Evolutionary conservation across 1,139 yeast species (phyloP), one percentile per base, ranked within the genome.

Genomic region (Geotrichum armillariae): DNA sequence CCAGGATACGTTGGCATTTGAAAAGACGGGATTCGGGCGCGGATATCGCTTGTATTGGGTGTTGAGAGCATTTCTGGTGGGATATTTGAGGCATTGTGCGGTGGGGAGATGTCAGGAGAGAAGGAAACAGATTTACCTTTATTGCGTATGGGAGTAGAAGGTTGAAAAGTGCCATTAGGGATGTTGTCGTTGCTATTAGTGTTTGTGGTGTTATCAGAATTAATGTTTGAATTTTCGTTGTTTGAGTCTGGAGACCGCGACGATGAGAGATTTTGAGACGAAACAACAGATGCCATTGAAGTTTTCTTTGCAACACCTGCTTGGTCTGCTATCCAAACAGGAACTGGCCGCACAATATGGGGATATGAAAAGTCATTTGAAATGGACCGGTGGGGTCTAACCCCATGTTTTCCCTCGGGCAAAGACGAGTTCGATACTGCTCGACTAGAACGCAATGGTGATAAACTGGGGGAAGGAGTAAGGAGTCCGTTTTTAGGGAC

Each of bases 301-400:
- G 49, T 44, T 27, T 34, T 38, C 36, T 44, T 41, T 4, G 39
- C 29, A 12, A 17, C 27, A 5, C 46, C 47, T 8, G 51, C 25
- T 22, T 37, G 34, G 40, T 47, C 52, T 20, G 49, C 52, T 12
- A 49, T 39, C 52, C 52, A 49, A 2, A 49, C 52, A 2, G 52
- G 52, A 2, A 44, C 25, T 9, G 52, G 52, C n/a, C 52, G 21
- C 4, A 45, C 52, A 18, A 49, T 34, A 16, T 44, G 49, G 5
- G 52, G 48, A 35, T 49, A 49, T 27, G 42, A 25, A 6, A 39
- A 17, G 25, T 21, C 22, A 32, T n/a, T 18, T 25, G 39, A 35
- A 14, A 12, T 14, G 16, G 29, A 36, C 16, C 46, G 44, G 18
- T 18, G n/a, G 18, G 16, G 38, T 20, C 27, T 37, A 18, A 35